Base-by-base conservation (phyloP, 2,329 filamentous ascomycete species). In the Aspergillus ochraceus region DNA sequence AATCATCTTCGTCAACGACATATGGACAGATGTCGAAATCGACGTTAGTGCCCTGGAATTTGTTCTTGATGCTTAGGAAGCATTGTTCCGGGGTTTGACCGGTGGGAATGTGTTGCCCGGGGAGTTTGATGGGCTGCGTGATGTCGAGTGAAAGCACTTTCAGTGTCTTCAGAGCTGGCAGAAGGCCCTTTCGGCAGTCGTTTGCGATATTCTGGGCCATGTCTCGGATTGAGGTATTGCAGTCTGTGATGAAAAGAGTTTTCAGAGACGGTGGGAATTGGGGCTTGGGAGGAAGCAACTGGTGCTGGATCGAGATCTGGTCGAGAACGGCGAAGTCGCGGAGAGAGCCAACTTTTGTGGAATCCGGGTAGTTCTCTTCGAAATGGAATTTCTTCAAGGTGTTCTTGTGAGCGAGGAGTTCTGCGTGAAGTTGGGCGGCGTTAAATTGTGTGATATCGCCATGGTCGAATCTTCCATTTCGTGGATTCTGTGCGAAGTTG, bases 251-350 rank as follows among this genome's bases (percentile, higher is more conserved):
- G 1, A 47, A 9, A 9, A 70, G 64, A 10, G 5, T 46, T 47
- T 64, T 32, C 2, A 71, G 30, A 1, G 64, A 60, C 2, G 54
- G 29, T 2, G 65, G 59, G 26, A 71, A 66, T 52, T 62, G 36
- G 19, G 69, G 68, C 24, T 65, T 60, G 12, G 47, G 9, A n/a
- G 68, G 61, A 26, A 71, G 66, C n/a, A 62, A 26, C 6, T 59
- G 58, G 17, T 71, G 65, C 26, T 60, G 57, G 19, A 70, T 45
- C 10, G 32, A 2, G 47, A 70, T 52, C 3, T 10, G 53, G 12
- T 64, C 24, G 3, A 71, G 63, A 6, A 52, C 60, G 10, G 61
- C n/a, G 30, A 70, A 71, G 17, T 69, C 63, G 17, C 56, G 52
- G 30, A 71, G 59, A 12, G 67, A 65, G 29, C 60, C 61, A 12